Percentiles rank a stretch among this genome's conserved stretches.
These are phyloP conservation scores for Dendrobium officinale DNA, from an alignment of 106 monocot species.

Conservation along the genomic window DNA sequence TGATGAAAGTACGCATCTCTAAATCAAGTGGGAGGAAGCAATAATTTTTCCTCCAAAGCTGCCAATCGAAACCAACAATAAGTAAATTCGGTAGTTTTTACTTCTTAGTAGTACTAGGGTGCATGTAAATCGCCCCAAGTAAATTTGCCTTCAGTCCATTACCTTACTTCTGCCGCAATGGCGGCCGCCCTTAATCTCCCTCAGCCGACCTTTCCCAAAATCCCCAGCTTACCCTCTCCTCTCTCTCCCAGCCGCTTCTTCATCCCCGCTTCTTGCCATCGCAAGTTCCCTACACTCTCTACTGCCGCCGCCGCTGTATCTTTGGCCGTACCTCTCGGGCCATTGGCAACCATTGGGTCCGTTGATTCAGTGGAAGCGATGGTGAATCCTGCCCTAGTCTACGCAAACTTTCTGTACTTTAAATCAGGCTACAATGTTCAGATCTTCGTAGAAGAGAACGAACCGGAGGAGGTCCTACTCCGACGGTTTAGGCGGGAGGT, in stretches of 20 bases:
- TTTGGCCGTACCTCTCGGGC: background rate
- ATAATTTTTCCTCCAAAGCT: too few species aligned
- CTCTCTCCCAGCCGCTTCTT: background rate
- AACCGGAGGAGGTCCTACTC: conserved; percentile 53
- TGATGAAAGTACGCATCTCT: too few species aligned
- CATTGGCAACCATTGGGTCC: background rate
- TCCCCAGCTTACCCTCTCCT: background rate
- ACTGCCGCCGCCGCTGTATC: background rate
- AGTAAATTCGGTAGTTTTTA: too few species aligned
- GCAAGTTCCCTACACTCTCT: background rate
- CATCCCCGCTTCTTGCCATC: background rate
- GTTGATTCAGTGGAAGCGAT: background rate
- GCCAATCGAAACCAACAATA: too few species aligned
- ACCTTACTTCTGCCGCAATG: background rate
- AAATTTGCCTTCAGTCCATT: too few species aligned
- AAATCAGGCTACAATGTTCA: conserved; percentile 61
- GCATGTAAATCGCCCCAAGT: too few species aligned
- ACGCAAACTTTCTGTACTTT: conserved; percentile 21
- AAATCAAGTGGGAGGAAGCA: too few species aligned
- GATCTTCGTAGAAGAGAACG: conserved; percentile 52
- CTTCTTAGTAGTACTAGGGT: too few species aligned
- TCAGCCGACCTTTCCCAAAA: conserved; percentile 16
- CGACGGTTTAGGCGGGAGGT: conserved; percentile 66
- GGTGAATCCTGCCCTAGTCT: conserved; percentile 3
- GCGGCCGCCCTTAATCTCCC: conserved; percentile 16